These are phyloP conservation scores for Penicillium ochrochloron DNA, from an alignment of 495 filamentous ascomycete genomes.

Conservation along the genomic window DNA sequence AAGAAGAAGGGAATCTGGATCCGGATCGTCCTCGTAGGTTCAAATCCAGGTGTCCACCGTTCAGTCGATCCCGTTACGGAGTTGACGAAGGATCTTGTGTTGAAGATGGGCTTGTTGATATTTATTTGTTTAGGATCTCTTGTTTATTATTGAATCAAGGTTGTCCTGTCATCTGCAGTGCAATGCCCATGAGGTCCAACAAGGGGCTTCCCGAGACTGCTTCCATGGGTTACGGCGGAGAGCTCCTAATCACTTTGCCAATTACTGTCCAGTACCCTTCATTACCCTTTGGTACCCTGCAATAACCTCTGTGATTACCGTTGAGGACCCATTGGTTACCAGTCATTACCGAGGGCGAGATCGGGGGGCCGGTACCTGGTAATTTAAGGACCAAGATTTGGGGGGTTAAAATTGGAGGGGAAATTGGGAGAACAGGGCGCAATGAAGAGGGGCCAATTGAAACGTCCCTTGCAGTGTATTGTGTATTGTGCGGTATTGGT, in stretches of 20 bases:
- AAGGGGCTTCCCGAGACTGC: slow-evolving; percentile 25
- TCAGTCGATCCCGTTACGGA: slow-evolving; percentile 19
- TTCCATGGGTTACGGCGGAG: slow-evolving; percentile 26
- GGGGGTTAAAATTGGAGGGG: neutral
- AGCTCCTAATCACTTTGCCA: neutral
- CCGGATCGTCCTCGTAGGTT: slow-evolving; percentile 29
- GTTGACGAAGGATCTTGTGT: neutral
- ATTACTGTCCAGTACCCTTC: slow-evolving; percentile 6
- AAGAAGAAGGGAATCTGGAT: slow-evolving; percentile 35
- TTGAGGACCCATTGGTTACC: slow-evolving; percentile 1
- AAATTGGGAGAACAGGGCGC: neutral
- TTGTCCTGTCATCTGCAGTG: slow-evolving; percentile 8
- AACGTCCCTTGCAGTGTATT: slow-evolving; percentile 13
- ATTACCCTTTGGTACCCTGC: neutral
- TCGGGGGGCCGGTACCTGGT: neutral
- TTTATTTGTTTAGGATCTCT: neutral
- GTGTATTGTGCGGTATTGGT: slow-evolving; percentile 1
- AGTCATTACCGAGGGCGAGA: neutral
- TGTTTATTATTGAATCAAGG: neutral
- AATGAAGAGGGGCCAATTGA: slow-evolving; percentile 3
- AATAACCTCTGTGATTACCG: neutral
- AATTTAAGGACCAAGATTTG: slow-evolving; percentile 4
- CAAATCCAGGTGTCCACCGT: slow-evolving; percentile 20
- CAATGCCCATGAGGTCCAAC: slow-evolving; percentile 18
- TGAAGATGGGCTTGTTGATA: too few species aligned